Evolutionary conservation across 2,329 filamentous ascomycete genomes (phyloP), one percentile per base, ranked within the genome.

Genomic region (Colletotrichum godetiae): DNA sequence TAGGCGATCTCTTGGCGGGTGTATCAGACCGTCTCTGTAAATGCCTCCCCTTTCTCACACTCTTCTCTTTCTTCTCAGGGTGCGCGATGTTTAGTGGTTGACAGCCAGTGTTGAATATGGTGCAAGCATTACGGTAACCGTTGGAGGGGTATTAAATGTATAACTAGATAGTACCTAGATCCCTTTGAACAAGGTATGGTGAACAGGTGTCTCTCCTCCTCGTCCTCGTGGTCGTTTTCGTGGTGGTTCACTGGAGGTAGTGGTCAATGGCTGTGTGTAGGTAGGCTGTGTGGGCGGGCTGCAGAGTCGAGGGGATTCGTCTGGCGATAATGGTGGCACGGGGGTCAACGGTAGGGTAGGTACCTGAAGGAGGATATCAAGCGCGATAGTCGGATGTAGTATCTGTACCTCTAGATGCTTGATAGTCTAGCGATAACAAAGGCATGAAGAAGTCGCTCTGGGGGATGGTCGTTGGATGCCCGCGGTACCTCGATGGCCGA

Each of bases 21-120:
- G 61, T 64, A 64, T 64, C 61, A 37, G 61, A 64, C 22, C n/a
- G 61, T 64, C 42, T 37, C 31, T 64, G 61, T 55, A 64, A 64
- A 64, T 55, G 46, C 61, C 61, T 55, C 61, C 53, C 35, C 35
- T 19, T 29, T 29, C 15, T 35, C 31, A 5, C 29, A 5, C 11
- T 49, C 15, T 49, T 8, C 15, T 49, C 15, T 49, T 19, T 8
- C 42, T 49, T n/a, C 19, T 49, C 42, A 49, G 42, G 19, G 42
- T 49, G 27, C 27, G 27, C 42, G 19, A n/a, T 4, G 19, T 49
- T 8, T 49, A n/a, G 19, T n/a, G 42, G 19, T n/a, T n/a, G 19
- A 7, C 42, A 19, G n/a, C 42, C 42, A 49, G 19, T 49, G 8
- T 49, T 8, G 19, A 49, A 49, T 49, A 19, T n/a, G 3, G 10